Base-by-base conservation (phyloP, 768 basidiomycete genomes). In the Infundibulicybe gibba region DNA sequence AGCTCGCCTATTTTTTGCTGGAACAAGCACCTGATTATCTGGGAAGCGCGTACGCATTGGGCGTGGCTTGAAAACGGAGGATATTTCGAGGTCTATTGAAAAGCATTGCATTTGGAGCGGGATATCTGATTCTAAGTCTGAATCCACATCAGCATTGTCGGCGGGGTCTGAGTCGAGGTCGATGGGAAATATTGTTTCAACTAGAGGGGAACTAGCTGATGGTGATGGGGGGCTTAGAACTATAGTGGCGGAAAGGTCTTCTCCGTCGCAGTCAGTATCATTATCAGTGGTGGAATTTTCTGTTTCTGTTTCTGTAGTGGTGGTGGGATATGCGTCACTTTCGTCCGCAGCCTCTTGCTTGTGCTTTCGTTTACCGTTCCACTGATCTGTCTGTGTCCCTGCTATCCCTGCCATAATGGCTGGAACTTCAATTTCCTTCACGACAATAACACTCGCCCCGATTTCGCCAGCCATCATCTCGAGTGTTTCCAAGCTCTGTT, bases 381-480 rank as follows among this genome's bases (percentile, higher is more conserved):
- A 70, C 32, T 60, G 62, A 33, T 64, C 63, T 25, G 64, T 69
- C 56, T 68, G 64, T 1, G 65, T 45, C 50, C 58, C 61, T 46
- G 72, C 63, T 30, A 71, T 51, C 17, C 62, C 64, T 37, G 71
- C 69, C 54, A 85, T 66, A 10, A 68, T 72, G 0, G 74, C 75
- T 0, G 85, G 84, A 0, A 93, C 81, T 55, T 88, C 86, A 21
- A 95, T 81, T 60, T 94, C 90, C 67, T 90, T 91, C 13, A 94
- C 86, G 21, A 97, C 81, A 41, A 94, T 83, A 47, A 97, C 91
- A 19, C 89, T 90, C 0, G 91, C 94, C 1, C 92, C 93, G 34
- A 97, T 87, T 60, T 95, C 93, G 19, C 85, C 83, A 0, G 94
- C 93, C 94, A 98, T 98, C 72, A 81, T 83, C 61, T 90, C 90